Conservation (phyloP, 2,329 filamentous ascomycete species). For the Neofusicoccum ribis region DNA sequence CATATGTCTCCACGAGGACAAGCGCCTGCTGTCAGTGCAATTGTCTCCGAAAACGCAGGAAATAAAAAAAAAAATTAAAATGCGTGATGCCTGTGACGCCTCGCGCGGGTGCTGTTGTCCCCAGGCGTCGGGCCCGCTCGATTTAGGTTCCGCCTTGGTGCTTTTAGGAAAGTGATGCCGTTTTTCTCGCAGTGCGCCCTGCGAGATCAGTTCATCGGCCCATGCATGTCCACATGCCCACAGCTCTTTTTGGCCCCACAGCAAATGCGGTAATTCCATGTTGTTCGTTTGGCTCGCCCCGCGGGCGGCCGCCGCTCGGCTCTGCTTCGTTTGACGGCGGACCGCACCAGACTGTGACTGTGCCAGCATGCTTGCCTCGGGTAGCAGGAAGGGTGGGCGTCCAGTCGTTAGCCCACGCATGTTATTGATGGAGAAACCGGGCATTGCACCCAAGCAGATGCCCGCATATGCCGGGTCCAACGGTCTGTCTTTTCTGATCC, state of each 20-base stretch:
- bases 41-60: too few relatives aligned
- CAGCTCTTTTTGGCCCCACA: background rate
- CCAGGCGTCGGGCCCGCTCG: conserved; percentile 5
- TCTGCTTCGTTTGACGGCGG: background rate
- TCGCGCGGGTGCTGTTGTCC: background rate
- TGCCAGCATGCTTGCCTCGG: background rate
- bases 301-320: conserved; percentile 1
- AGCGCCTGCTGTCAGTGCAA: too few relatives aligned
- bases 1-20: too few relatives aligned
- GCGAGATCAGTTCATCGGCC: conserved; percentile 14
- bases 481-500: conserved; percentile 11
- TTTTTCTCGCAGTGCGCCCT: conserved; percentile 4
- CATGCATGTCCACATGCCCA: background rate
- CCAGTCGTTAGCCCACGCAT: background rate
- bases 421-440: conserved; percentile 5
- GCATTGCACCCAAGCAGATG: background rate
- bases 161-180: conserved; percentile 5
- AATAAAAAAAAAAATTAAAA: background rate
- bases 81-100: background rate
- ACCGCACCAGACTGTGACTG: background rate
- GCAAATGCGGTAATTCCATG: conserved; percentile 4
- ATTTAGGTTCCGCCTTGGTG: background rate
- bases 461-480: conserved; percentile 11
- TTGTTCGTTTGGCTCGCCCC: background rate
- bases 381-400: background rate